These are phyloP conservation scores for Hymenoscyphus infarciens DNA, from an alignment of 2,329 filamentous ascomycete genomes.

Conservation along the genomic window DNA sequence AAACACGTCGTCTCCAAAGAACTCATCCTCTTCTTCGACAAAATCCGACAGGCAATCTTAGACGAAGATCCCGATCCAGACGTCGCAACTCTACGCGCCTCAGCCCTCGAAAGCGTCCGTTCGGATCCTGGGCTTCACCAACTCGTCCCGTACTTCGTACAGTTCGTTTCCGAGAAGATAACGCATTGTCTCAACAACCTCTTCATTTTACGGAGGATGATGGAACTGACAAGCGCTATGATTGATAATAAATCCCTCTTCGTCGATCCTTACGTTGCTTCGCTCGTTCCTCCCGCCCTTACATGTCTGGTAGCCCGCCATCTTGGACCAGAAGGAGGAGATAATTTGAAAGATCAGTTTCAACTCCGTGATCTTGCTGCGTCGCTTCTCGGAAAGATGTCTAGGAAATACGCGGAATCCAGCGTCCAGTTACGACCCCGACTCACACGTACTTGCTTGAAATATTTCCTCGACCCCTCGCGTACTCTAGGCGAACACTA, in stretches of 20 bases:
- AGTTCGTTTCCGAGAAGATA: conserved; percentile 93
- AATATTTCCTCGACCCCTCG: conserved; percentile 83
- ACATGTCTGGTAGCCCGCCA: conserved; percentile 88
- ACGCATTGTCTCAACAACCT: conserved; percentile 89
- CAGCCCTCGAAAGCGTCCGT: conserved; percentile 78
- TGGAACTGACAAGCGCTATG: conserved; percentile 81
- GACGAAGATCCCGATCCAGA: conserved; percentile 84
- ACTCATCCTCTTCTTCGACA: conserved; percentile 94
- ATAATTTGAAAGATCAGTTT: conserved; percentile 63
- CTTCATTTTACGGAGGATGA: conserved; percentile 86
- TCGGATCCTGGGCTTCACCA: conserved; percentile 93
- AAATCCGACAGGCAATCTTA: conserved; percentile 82
- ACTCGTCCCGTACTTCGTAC: conserved; percentile 91
- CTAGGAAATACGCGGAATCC: conserved; percentile 73
- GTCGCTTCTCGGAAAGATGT: conserved; percentile 74
- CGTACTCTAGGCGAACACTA: conserved; percentile 83
- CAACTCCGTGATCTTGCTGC: conserved; percentile 80
- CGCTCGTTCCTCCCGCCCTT: conserved; percentile 79
- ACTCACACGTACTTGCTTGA: conserved; percentile 87
- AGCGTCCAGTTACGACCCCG: conserved; percentile 83
- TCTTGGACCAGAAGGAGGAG: conserved; percentile 47
- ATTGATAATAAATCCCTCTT: conserved; percentile 81
- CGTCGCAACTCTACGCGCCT: conserved; percentile 67
- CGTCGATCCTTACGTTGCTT: conserved; percentile 56
- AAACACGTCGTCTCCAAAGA: conserved; percentile 97